These are phyloP conservation scores for Aspergillus japonicus DNA, from an alignment of 2,329 filamentous ascomycete species.

Conservation along the genomic window DNA sequence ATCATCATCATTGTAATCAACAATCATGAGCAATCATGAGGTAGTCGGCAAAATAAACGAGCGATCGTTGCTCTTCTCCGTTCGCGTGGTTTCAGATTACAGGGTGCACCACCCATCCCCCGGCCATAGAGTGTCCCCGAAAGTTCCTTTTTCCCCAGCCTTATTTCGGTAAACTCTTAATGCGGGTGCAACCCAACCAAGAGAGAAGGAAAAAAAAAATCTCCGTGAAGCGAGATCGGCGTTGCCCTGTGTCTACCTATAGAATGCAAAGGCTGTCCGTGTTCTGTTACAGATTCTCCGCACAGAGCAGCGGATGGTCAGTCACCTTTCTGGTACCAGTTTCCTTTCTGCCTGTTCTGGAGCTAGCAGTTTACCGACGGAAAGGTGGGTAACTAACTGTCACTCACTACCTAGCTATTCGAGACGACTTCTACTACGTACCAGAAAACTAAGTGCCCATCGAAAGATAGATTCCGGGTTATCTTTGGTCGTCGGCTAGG, in stretches of 20 bases:
- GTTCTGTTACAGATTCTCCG: slow-evolving; percentile 1
- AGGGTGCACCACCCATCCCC: background rate
- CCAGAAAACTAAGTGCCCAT: too few species aligned
- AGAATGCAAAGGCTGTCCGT: background rate
- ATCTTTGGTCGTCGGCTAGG: background rate
- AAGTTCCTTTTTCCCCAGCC: background rate
- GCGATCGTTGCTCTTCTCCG: background rate
- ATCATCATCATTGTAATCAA: background rate
- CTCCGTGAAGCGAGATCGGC: background rate
- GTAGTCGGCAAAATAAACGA: slow-evolving; percentile 7
- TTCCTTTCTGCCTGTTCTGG: background rate
- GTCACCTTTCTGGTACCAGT: background rate
- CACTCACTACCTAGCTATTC: background rate
- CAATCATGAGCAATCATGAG: slow-evolving; percentile 5
- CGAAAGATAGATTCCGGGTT: background rate
- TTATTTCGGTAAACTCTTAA: background rate
- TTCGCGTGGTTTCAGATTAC: background rate
- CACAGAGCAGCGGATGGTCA: slow-evolving; percentile 8
- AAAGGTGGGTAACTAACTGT: background rate
- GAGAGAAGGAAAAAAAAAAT: background rate
- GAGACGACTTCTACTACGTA: background rate
- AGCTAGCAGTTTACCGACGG: background rate
- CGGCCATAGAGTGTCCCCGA: background rate
- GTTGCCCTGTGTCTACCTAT: background rate
- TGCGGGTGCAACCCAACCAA: background rate